These are phyloP conservation scores for Hypoxylon sp. DNA, from an alignment of 2,329 filamentous ascomycete genomes.

Conservation along the genomic window DNA sequence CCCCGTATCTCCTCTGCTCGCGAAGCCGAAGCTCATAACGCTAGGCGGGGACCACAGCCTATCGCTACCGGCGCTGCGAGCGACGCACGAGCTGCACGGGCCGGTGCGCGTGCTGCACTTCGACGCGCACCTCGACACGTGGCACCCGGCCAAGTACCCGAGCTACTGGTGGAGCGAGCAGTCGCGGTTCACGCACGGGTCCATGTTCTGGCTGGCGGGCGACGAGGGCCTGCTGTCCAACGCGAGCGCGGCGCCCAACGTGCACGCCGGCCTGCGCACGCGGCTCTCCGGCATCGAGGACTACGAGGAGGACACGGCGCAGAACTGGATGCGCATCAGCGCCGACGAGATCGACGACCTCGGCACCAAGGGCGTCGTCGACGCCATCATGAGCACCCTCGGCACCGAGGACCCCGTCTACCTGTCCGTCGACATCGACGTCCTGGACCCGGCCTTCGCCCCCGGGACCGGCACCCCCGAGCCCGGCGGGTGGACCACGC, in stretches of 20 bases:
- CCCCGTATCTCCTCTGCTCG: conserved; percentile 47
- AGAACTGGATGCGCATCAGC: conserved; percentile 83
- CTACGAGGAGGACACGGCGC: conserved; percentile 75
- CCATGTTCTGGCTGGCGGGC: conserved; percentile 89
- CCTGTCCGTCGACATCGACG: conserved; percentile 79
- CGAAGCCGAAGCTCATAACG: conserved; percentile 67
- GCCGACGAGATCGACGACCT: conserved; percentile 89
- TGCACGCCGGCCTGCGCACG: conserved; percentile 85
- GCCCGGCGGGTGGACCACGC: conserved; percentile 88
- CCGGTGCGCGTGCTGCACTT: conserved; percentile 78
- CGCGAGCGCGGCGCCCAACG: conserved; percentile 58
- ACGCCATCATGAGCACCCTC: conserved; percentile 74
- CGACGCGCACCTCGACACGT: conserved; percentile 83
- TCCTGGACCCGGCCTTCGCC: conserved; percentile 71
- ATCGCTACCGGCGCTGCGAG: conserved; percentile 73
- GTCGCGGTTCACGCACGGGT: conserved; percentile 84
- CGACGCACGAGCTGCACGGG: conserved; percentile 68
- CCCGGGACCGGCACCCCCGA: conserved; percentile 90
- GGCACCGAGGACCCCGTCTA: conserved; percentile 82
- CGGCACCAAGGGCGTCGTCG: conserved; percentile 74
- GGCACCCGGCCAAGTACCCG: conserved; percentile 84
- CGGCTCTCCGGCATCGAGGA: conserved; percentile 74
- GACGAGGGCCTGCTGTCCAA: conserved; percentile 70
- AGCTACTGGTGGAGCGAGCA: conserved; percentile 76
- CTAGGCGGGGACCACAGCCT: conserved; percentile 79